These are phyloP conservation scores for Cladosporium colombiae DNA, from an alignment of 2,329 filamentous ascomycete species.

Conservation along the genomic window DNA sequence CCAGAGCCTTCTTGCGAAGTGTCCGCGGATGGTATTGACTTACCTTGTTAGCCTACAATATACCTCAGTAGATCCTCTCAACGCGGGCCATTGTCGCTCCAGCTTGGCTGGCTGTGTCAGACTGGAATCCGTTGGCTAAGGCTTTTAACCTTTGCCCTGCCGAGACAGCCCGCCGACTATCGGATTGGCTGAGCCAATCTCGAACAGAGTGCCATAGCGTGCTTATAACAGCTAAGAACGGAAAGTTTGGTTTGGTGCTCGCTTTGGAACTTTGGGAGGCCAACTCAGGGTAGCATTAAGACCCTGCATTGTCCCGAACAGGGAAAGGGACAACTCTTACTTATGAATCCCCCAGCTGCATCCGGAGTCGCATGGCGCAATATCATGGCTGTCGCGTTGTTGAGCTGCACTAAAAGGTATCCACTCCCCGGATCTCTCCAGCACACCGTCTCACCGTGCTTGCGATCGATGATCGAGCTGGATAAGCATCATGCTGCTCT, in stretches of 20 bases:
- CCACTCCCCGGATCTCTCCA: conserved; percentile 9
- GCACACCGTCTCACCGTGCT: not conserved
- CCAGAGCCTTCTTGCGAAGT: not conserved
- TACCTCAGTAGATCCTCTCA: conserved; percentile 4
- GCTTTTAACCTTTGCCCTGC: conserved; percentile 7
- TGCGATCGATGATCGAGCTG: not conserved
- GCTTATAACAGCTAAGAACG: not conserved
- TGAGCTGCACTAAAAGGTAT: not conserved
- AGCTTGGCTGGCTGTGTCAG: conserved; percentile 4
- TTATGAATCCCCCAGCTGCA: not conserved
- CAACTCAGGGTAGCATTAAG: not conserved
- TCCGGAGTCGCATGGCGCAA: not conserved
- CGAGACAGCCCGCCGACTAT: conserved; percentile 14
- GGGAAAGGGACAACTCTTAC: not conserved
- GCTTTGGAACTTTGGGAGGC: not conserved
- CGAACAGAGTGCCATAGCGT: conserved; percentile 4
- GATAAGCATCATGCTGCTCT: not conserved
- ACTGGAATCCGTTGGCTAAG: not conserved
- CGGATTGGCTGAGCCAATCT: conserved; percentile 16
- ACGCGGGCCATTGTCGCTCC: conserved; percentile 1
- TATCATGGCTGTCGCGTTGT: not conserved
- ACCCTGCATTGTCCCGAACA: conserved; percentile 17
- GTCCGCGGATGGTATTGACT: conserved; percentile 1
- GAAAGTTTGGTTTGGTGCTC: conserved; percentile 11
- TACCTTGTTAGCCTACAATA: not conserved